Conservation (phyloP, 208 protist genomes). For the Leishmania turanica region DNA sequence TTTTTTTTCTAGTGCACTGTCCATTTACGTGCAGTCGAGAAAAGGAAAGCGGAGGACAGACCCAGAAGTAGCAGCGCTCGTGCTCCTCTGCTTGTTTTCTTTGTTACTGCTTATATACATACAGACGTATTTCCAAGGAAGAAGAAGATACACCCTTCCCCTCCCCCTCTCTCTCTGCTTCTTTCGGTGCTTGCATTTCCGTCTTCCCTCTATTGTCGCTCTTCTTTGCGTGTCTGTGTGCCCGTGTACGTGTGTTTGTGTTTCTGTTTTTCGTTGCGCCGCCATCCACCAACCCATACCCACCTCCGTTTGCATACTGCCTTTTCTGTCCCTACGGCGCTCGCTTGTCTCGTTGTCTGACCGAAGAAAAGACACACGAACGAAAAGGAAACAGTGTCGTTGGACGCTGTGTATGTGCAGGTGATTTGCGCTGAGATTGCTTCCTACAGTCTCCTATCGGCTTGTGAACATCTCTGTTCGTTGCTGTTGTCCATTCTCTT, state of each 20-base stretch:
- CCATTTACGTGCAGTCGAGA: neutral
- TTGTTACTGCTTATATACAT: neutral
- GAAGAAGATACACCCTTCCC: neutral
- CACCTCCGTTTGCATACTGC: neutral
- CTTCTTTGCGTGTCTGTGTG: neutral
- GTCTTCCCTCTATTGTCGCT: neutral
- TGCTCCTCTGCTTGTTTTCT: neutral
- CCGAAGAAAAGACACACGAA: too few relatives aligned
- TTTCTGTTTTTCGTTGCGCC: neutral
- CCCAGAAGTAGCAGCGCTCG: neutral
- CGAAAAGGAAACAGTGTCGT: neutral
- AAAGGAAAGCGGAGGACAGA: slow-evolving; percentile 2
- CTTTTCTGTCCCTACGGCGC: neutral
- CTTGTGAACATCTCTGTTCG: neutral
- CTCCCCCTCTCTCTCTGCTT: neutral
- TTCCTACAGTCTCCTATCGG: neutral
- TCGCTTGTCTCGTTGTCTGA: neutral
- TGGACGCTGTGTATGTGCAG: neutral
- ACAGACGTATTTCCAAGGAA: neutral
- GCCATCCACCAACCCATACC: neutral
- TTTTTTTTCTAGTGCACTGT: slow-evolving; percentile 13
- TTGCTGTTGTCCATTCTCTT: neutral
- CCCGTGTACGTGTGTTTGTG: neutral
- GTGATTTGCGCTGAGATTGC: neutral
- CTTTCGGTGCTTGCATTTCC: neutral